These are phyloP conservation scores for Triticum timopheevii DNA, from an alignment of 176 grass and related monocot genomes.

Conservation along the genomic window DNA sequence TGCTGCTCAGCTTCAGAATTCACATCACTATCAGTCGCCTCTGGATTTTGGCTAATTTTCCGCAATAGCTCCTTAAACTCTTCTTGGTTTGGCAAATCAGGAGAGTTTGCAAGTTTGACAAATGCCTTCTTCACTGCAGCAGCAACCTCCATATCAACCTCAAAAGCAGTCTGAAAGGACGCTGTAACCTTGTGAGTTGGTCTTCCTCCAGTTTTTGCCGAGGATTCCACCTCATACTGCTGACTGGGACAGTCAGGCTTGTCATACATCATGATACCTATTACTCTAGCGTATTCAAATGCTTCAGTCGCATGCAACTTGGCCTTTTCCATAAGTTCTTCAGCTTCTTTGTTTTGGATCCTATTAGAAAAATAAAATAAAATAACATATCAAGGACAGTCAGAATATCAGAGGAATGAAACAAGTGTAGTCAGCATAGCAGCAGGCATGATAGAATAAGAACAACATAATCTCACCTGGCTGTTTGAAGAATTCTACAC, in stretches of 20 bases:
- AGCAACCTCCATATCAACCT: conserved; percentile 87
- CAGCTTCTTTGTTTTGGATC: conserved; percentile 67
- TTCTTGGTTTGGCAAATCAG: conserved; percentile 57
- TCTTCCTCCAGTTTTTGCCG: conserved; percentile 46
- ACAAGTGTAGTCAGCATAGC: background rate
- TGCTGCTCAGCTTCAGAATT: conserved; percentile 35
- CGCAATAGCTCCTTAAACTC: conserved; percentile 64
- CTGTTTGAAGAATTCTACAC: conserved; percentile 93
- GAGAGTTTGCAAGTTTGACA: conserved; percentile 55
- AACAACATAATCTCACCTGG: conserved; percentile 55
- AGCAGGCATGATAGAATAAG: background rate
- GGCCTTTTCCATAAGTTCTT: conserved; percentile 61
- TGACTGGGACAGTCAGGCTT: conserved; percentile 60
- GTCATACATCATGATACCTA: conserved; percentile 99
- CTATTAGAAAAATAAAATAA: conserved; percentile 28
- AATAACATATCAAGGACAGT: background rate
- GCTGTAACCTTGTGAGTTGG: conserved; percentile 77
- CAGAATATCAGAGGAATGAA: background rate
- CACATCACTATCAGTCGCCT: conserved; percentile 36
- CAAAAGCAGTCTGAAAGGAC: conserved; percentile 89
- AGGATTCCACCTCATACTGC: conserved; percentile 63
- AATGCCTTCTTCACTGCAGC: conserved; percentile 85
- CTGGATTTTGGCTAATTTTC: conserved; percentile 94
- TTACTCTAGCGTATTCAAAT: conserved; percentile 72
- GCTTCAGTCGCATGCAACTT: conserved; percentile 57